Evolutionary conservation across 108 stramenopile genomes (phyloP), one percentile per base, ranked within the genome.

Genomic region (Mediolabrus comicus): DNA sequence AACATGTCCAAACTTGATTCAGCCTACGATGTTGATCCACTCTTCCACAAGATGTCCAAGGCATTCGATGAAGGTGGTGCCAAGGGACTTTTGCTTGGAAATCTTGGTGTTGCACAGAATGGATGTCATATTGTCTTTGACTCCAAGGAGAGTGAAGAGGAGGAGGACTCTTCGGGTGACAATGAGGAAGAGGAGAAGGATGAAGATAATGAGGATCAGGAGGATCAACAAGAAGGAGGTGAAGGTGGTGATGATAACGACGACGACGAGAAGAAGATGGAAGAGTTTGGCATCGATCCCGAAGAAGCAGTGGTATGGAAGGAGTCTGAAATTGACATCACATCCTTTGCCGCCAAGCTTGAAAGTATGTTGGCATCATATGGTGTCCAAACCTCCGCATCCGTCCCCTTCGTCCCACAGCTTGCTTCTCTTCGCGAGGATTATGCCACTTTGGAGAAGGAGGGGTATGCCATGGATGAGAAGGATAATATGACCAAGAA

Each of bases 1-100:
- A 98, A 94, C 75, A 82, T 92, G 66, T 84, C 79, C 79, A 90
- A 92, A 67, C 83, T 96, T 10, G 98, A 97, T 67, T 82, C 92
- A 1, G 98, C 94, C n/a, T 96, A 87, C 79, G 96, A 94, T 59
- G 92, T 96, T 75, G 98, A 98, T 77, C 97, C 98, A 28, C 82
- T 97, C 53, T 99, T 99, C 72, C 95, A 92, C 83, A 97, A 97
- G 77, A 97, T 99, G 98, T 92, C 92, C 59, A 94, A 96, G 68
- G 87, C 87, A 4, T 98, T 99, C 63, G 98, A 99, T 59, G 97
- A 97, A 79, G 97, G 97, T 17, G 98, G 97, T n/a, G 97, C 98
- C 32, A 94, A 92, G 69, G 98, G 98, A 10, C 86, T 99, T 41
- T 81, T 99, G 5, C 83, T 98, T 27, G 88, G 84, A n/a, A 96